Evolutionary conservation across 441 rosid genomes (phyloP).

Genomic region (Adansonia rubrostipa): DNA sequence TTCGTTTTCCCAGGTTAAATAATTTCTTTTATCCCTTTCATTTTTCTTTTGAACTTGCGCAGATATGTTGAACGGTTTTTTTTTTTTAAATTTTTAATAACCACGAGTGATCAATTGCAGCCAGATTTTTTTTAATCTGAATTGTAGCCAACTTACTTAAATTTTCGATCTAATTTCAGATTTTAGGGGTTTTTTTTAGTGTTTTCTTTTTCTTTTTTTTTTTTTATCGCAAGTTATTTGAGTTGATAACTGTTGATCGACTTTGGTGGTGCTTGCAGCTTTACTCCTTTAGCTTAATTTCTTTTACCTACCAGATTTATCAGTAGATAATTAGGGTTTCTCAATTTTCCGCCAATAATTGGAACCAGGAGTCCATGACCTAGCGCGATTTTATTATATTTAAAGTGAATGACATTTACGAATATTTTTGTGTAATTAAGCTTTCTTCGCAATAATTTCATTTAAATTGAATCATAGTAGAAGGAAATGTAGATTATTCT

Average conservation of each 20-base stretch:
- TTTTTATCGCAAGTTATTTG: neutral
- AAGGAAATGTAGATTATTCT: slow-evolving; percentile 21
- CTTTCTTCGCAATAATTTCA: neutral
- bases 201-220: neutral
- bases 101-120: neutral
- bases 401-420: neutral
- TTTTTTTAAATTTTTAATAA: slow-evolving; percentile 8
- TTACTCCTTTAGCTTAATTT: neutral
- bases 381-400: neutral
- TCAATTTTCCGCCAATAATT: neutral
- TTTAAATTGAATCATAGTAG: neutral
- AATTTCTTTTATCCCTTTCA: neutral
- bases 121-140: slow-evolving; percentile 1
- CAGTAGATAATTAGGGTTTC: slow-evolving; percentile 22
- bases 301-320: slow-evolving; percentile 2
- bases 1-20: slow-evolving; percentile 6
- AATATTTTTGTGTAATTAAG: neutral
- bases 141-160: neutral
- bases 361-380: neutral
- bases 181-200: neutral
- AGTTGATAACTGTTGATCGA: neutral
- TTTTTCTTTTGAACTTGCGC: neutral
- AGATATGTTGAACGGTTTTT: neutral
- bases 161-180: neutral
- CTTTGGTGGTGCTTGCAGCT: neutral